These are phyloP conservation scores for Cryphonectria radicalis DNA, from an alignment of 2,329 filamentous ascomycete genomes.

Conservation along the genomic window DNA sequence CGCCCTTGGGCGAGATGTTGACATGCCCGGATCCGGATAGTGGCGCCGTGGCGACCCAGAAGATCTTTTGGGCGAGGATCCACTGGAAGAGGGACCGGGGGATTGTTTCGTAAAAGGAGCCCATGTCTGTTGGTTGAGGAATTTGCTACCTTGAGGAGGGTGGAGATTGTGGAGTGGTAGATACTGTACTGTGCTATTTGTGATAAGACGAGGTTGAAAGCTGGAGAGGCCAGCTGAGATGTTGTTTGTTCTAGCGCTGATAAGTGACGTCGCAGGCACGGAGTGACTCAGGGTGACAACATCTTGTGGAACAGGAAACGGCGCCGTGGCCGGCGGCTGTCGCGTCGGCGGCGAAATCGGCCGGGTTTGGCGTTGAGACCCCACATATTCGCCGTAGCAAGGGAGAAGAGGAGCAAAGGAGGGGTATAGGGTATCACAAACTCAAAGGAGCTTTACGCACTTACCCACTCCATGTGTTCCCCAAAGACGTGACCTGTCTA, in stretches of 20 bases:
- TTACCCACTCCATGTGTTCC: neutral
- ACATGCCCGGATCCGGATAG: slow-evolving; percentile 66
- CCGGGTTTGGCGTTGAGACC: neutral
- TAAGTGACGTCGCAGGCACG: slow-evolving; percentile 7
- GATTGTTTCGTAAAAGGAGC: slow-evolving; percentile 41
- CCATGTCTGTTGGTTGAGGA: slow-evolving; percentile 13
- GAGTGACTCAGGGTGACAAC: slow-evolving; percentile 2
- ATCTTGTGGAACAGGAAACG: slow-evolving; percentile 5
- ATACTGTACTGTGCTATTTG: neutral
- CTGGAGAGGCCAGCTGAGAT: neutral
- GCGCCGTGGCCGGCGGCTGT: neutral
- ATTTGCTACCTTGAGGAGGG: neutral
- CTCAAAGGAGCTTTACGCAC: neutral
- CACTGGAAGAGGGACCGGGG: slow-evolving; percentile 61
- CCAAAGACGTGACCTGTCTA: neutral
- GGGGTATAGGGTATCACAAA: neutral
- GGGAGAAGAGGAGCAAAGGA: neutral
- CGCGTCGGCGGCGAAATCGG: slow-evolving; percentile 2
- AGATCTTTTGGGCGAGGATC: slow-evolving; percentile 70
- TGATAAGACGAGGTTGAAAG: neutral
- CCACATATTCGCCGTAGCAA: slow-evolving; percentile 6
- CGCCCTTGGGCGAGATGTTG: slow-evolving; percentile 78
- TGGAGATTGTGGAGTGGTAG: neutral
- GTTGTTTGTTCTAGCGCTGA: slow-evolving; percentile 1
- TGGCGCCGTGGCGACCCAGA: slow-evolving; percentile 76